These are phyloP conservation scores for Penicillium angulare DNA, from an alignment of 495 filamentous ascomycete genomes.

Conservation along the genomic window DNA sequence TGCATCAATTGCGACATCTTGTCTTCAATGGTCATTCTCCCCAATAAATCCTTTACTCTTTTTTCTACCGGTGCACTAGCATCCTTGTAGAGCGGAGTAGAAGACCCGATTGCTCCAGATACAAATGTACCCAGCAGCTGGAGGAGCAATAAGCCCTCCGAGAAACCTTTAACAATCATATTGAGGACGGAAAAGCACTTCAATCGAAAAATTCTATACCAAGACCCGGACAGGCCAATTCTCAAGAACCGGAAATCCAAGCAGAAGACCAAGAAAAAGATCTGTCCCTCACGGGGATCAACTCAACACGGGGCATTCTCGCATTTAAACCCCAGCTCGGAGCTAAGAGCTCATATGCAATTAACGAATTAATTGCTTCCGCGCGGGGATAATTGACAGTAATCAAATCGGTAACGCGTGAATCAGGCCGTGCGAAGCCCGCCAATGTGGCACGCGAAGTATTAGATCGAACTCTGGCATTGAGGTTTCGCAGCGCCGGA, in stretches of 20 bases:
- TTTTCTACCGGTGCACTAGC: conserved; percentile 56
- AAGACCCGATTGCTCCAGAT: conserved; percentile 7
- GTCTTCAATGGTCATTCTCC: conserved; percentile 68
- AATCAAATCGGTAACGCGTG: neutral
- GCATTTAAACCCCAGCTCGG: neutral
- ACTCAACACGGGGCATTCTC: neutral
- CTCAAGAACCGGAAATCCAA: neutral
- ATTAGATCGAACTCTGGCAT: conserved; percentile 5
- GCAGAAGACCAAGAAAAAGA: neutral
- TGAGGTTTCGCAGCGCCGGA: conserved; percentile 1
- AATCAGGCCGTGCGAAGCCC: neutral
- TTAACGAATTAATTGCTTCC: no score
- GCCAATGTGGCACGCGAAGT: neutral
- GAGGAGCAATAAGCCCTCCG: conserved; percentile 30
- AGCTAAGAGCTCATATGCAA: no score
- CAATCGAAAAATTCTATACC: neutral
- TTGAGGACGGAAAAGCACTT: neutral
- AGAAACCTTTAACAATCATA: conserved; percentile 26
- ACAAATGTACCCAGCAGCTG: conserved; percentile 26
- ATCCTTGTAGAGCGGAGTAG: conserved; percentile 56
- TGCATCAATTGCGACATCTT: conserved; percentile 67
- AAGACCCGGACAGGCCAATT: neutral
- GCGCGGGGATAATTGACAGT: neutral
- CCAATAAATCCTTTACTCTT: conserved; percentile 61
- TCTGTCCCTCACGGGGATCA: no score